These are phyloP conservation scores for Clathrospora elynae DNA, from an alignment of 2,329 filamentous ascomycete species.

Conservation along the genomic window DNA sequence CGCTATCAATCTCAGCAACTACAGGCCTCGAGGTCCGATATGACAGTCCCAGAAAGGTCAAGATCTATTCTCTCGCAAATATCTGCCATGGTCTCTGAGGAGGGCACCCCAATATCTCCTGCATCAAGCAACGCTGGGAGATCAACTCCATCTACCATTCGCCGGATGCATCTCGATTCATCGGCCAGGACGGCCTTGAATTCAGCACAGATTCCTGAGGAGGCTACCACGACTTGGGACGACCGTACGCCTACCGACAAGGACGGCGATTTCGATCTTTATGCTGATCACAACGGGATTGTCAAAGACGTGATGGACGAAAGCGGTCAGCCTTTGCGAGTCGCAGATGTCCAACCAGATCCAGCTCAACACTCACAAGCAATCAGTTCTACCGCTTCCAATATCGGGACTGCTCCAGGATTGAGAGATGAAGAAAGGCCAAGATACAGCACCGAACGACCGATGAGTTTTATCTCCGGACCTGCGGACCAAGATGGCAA, in stretches of 20 bases:
- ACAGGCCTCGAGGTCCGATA: slow-evolving; percentile 15
- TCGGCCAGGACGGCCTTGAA: slow-evolving; percentile 25
- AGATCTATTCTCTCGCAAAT: slow-evolving; percentile 46
- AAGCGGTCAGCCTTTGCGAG: slow-evolving; percentile 35
- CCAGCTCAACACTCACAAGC: slow-evolving; percentile 14
- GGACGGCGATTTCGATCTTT: slow-evolving; percentile 43
- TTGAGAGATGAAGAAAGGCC: slow-evolving; percentile 26
- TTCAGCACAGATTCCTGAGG: slow-evolving; percentile 33
- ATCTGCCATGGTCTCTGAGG: slow-evolving; percentile 44
- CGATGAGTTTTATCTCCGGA: slow-evolving; percentile 47
- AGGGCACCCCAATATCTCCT: slow-evolving; percentile 36
- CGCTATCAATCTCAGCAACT: slow-evolving; percentile 20
- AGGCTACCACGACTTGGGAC: slow-evolving; percentile 20
- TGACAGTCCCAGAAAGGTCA: slow-evolving; percentile 35
- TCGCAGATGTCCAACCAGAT: slow-evolving; percentile 18
- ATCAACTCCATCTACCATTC: slow-evolving; percentile 40
- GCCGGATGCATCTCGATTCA: slow-evolving; percentile 32
- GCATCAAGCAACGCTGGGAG: slow-evolving; percentile 33
- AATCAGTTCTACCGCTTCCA: slow-evolving; percentile 5
- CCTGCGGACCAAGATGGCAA: slow-evolving; percentile 42
- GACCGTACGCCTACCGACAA: slow-evolving; percentile 23
- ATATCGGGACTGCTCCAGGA: slow-evolving; percentile 9
- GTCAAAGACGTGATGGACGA: slow-evolving; percentile 43
- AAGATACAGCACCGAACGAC: slow-evolving; percentile 41
- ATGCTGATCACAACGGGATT: slow-evolving; percentile 46